Conservation (phyloP, 208 protist genomes). For the Trypanosoma melophagium region DNA sequence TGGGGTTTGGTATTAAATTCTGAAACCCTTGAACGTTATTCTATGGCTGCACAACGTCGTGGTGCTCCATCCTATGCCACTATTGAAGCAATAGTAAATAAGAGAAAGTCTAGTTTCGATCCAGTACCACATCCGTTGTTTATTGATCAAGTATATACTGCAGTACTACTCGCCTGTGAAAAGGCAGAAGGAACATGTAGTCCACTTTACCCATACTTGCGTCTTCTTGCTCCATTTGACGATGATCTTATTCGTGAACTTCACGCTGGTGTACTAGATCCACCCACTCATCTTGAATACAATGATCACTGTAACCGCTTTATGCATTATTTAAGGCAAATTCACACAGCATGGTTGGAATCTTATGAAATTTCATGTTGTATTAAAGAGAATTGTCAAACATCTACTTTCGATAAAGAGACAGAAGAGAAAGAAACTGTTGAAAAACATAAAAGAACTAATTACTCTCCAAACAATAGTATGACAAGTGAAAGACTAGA, state of each 20-base stretch:
- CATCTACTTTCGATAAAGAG: neutral
- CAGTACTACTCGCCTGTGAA: constrained; percentile 58
- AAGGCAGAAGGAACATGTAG: constrained; percentile 39
- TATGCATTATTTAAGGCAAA: constrained; percentile 44
- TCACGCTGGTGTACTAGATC: constrained; percentile 61
- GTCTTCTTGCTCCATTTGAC: constrained; percentile 44
- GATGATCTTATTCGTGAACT: constrained; percentile 60
- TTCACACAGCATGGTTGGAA: constrained; percentile 50
- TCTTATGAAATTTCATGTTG: constrained; percentile 21
- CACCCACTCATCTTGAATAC: constrained; percentile 58
- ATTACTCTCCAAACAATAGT: neutral
- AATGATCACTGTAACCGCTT: constrained; percentile 54
- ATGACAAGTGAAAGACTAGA: neutral
- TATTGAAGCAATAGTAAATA: constrained; percentile 27
- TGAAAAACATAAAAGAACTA: constrained; percentile 6
- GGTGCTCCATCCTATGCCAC: constrained; percentile 34
- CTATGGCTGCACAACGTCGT: constrained; percentile 30
- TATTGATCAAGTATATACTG: constrained; percentile 65
- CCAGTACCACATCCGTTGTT: constrained; percentile 61
- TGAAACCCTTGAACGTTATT: constrained; percentile 40
- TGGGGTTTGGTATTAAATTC: constrained; percentile 36
- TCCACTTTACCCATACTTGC: constrained; percentile 50
- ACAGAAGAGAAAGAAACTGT: neutral
- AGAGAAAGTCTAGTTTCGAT: constrained; percentile 47
- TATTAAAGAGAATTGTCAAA: neutral